Base-by-base conservation (phyloP, 2,329 filamentous ascomycete species). In the Teratosphaeria destructans region DNA sequence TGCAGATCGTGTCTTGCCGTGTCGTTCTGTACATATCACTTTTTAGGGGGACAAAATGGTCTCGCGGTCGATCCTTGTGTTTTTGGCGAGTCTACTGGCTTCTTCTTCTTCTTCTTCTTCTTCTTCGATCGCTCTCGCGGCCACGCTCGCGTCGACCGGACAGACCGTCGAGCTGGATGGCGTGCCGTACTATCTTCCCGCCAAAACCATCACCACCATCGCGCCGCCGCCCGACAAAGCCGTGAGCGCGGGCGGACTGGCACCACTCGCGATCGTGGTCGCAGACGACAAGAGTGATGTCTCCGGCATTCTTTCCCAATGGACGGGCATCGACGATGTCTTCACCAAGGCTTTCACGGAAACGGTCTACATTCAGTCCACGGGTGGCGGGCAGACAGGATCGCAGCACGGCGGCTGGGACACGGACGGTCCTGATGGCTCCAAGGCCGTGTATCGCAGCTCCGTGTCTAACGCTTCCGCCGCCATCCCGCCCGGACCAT, bases 401-500 rank as follows among this genome's bases (percentile, higher is more conserved):
- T 55, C 54, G 26, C 60, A 55, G 14, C 39, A 59, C n/a, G 57
- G 35, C 27, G 58, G 55, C 2, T n/a, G 29, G 43, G 14, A 12
- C 39, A 53, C 43, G 29, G 7, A 32, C 27, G 52, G 54, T 47
- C 55, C 60, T 8, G 67, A 68, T 43, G 56, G 54, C 11, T 62
- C 64, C 4, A n/a, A 57, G 8, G 58, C 59, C 5, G 62, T 67
- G 6, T 60, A 61, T 27, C 58, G 59, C 57, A 60, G 59, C 19
- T 64, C 63, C 49, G 61, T 63, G 23, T 61, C 57, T n/a, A 62
- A 64, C 14, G 37, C 53, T 8, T 59, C 63, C 32, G 57, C 56
- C 27, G 65, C 81, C 8, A 65, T 81, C 8, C 74, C 76, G 5
- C 64, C 74, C 12, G 79, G 80, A 0, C 79, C 80, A 1, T 82